Conservation (phyloP, 805 yeast genomes). For the Ogataea pilisensis region DNA sequence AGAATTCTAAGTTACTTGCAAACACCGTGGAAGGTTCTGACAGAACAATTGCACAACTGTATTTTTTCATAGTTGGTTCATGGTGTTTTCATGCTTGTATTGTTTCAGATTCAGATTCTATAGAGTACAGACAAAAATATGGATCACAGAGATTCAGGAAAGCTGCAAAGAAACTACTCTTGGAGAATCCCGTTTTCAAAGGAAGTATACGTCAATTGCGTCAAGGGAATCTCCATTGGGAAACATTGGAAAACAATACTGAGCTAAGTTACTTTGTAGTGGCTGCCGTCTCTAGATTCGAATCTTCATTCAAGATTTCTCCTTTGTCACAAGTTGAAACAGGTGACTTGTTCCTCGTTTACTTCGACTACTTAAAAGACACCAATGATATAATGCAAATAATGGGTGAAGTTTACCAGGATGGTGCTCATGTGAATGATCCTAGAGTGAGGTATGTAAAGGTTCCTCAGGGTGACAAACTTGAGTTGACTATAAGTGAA, state of each 20-base stretch:
- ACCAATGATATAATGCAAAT: constrained; percentile 43
- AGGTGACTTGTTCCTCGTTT: constrained; percentile 40
- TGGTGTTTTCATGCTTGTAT: constrained; percentile 87
- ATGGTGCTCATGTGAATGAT: constrained; percentile 51
- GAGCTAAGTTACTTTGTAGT: constrained; percentile 58
- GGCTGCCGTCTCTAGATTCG: constrained; percentile 54
- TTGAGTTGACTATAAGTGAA: constrained; percentile 21
- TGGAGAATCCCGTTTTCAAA: constrained; percentile 45
- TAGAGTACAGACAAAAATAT: constrained; percentile 50
- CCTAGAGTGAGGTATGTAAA: constrained; percentile 43
- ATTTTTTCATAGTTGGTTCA: constrained; percentile 63
- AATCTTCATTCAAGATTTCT: constrained; percentile 57
- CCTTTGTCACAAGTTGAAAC: constrained; percentile 50
- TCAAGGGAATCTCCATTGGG: constrained; percentile 8
- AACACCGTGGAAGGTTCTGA: constrained; percentile 7
- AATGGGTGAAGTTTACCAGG: constrained; percentile 52
- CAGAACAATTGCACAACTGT: constrained; percentile 15
- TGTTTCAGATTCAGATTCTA: constrained; percentile 74
- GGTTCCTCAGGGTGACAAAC: constrained; percentile 19
- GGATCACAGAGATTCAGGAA: constrained; percentile 66
- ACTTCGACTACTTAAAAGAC: constrained; percentile 35
- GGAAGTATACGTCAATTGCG: constrained; percentile 30
- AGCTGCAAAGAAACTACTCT: constrained; percentile 59
- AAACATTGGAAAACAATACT: constrained; percentile 21
- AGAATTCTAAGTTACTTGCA: constrained; percentile 7